phyloP scores from a whole-genome alignment of 176 grass and related monocot species.

The Phoenix dactylifera region DNA sequence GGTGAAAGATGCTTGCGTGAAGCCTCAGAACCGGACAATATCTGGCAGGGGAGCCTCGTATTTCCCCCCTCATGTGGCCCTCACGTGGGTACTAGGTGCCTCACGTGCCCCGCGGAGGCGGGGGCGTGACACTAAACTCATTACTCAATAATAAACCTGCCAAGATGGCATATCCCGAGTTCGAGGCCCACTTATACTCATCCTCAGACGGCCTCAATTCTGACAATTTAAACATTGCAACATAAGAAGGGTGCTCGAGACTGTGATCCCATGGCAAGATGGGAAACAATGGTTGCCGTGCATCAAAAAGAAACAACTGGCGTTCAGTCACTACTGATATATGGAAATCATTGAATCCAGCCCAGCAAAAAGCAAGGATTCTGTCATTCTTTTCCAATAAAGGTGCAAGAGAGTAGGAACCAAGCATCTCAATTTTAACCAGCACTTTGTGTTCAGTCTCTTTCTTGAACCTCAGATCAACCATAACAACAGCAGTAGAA shows the following conservation, averaged over 20 bases:
- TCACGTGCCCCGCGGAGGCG: no score
- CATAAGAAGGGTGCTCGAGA: constrained; percentile 44
- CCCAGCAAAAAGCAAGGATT: constrained; percentile 74
- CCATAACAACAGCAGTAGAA: constrained; percentile 34
- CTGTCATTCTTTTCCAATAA: constrained; percentile 26
- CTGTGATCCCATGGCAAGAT: constrained; percentile 61
- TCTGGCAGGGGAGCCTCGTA: no score
- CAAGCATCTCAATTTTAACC: constrained; percentile 30
- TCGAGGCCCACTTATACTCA: constrained; percentile 35
- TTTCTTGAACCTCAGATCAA: constrained; percentile 55
- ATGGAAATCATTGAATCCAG: constrained; percentile 54
- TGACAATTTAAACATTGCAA: constrained; percentile 57
- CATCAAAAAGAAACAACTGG: constrained; percentile 60
- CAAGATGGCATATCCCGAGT: constrained; percentile 68
- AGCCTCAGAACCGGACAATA: no score
- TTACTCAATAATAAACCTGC: constrained; percentile 49
- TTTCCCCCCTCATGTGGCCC: no score
- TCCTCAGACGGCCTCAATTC: constrained; percentile 45
- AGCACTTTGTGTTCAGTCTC: constrained; percentile 28
- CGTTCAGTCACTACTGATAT: constrained; percentile 47
- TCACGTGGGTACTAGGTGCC: no score
- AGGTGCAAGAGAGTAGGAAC: constrained; percentile 36
- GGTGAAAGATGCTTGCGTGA: no score
- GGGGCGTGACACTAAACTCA: no score
- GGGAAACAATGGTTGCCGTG: constrained; percentile 36